A percentile compares a stretch with the other conserved stretches of the same genome.
Conservation (phyloP, 139 green algal genomes). For the Spirogloea muscicola region DNA sequence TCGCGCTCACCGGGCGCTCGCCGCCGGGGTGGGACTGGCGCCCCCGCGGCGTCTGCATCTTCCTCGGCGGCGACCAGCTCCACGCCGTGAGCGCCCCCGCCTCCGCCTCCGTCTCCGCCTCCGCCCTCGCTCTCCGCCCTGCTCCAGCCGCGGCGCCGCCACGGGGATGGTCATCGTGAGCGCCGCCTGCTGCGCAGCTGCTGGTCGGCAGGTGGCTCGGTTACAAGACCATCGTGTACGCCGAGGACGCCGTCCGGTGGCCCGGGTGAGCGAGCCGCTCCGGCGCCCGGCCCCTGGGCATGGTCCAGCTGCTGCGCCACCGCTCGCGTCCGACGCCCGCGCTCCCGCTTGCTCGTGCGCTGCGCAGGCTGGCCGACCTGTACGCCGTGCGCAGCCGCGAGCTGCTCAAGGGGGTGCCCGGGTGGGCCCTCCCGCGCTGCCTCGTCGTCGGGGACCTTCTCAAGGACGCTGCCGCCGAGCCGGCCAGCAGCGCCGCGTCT, state of each 20-base stretch:
- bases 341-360: not conserved
- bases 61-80: constrained; percentile 41
- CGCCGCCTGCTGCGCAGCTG: constrained; percentile 19
- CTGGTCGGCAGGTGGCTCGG: constrained; percentile 14
- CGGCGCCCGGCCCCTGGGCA: not conserved
- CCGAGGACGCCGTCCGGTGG: constrained; percentile 34
- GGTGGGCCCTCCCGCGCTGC: not conserved
- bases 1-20: constrained; percentile 10
- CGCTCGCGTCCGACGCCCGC: not conserved
- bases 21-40: constrained; percentile 31
- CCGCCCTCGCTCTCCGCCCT: not conserved
- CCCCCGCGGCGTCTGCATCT: constrained; percentile 21
- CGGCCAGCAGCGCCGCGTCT: not conserved
- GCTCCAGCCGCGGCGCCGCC: too few relatives aligned
- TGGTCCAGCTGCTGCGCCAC: not conserved
- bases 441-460: constrained; percentile 38
- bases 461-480: constrained; percentile 16
- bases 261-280: not conserved
- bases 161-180: too few relatives aligned
- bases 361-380: constrained; percentile 34
- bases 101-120: constrained; percentile 5
- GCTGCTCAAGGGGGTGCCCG: constrained; percentile 16
- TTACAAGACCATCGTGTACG: constrained; percentile 26
- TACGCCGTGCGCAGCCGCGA: constrained; percentile 19
- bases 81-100: constrained; percentile 20